phyloP scores from a whole-genome alignment of 1,139 yeast species.

The Geotrichum carabidarum region DNA sequence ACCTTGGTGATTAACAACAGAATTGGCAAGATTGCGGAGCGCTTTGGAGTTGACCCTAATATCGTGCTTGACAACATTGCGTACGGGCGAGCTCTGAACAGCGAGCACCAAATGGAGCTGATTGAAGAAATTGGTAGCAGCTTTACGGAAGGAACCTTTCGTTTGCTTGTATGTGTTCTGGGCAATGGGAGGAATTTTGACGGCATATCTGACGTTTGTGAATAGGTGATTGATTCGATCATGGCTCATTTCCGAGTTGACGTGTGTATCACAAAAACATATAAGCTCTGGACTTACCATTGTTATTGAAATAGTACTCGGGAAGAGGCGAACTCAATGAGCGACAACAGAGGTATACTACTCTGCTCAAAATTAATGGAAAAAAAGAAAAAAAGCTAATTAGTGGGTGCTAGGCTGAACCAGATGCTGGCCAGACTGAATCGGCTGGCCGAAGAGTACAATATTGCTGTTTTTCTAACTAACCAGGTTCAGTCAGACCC shows the following conservation, averaged over 20 bases:
- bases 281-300: background rate
- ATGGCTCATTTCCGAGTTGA: slow-evolving; percentile 62
- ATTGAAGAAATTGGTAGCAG: slow-evolving; percentile 50
- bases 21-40: slow-evolving; percentile 49
- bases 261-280: slow-evolving; percentile 25
- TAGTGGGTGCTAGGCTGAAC: slow-evolving; percentile 37
- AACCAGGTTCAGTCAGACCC: slow-evolving; percentile 67
- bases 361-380: background rate
- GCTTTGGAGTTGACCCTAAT: slow-evolving; percentile 52
- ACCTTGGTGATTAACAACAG: slow-evolving; percentile 29
- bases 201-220: no score
- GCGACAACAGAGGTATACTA: slow-evolving; percentile 48
- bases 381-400: background rate
- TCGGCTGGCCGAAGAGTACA: slow-evolving; percentile 55
- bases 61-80: slow-evolving; percentile 50
- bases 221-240: slow-evolving; percentile 49
- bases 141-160: slow-evolving; percentile 47
- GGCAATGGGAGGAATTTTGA: background rate
- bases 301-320: slow-evolving; percentile 32
- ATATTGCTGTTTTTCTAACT: slow-evolving; percentile 55
- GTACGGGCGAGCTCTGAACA: slow-evolving; percentile 55
- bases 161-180: slow-evolving; percentile 35
- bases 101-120: slow-evolving; percentile 58
- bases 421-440: slow-evolving; percentile 52
- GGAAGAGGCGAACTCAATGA: slow-evolving; percentile 61